A percentile compares a stretch with the other conserved stretches of the same genome.
Evolutionary conservation across 306 rosid species (phyloP).

Genomic region (Inga laurina): DNA sequence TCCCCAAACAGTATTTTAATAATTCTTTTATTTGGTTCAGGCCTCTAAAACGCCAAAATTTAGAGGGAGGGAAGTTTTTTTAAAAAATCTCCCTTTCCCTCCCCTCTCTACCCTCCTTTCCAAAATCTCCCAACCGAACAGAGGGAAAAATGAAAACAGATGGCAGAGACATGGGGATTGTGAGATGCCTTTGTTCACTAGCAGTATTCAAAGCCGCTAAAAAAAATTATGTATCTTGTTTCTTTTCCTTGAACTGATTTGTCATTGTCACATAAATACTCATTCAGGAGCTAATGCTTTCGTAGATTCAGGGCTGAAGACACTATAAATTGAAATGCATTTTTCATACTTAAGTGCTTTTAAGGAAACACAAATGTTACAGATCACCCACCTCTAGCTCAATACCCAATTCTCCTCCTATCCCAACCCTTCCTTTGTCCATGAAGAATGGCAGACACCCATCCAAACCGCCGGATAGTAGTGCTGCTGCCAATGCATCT

Average conservation of each 20-base stretch:
- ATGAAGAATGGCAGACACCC: slow-evolving; percentile 20
- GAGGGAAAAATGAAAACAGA: neutral
- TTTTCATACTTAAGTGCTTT: slow-evolving; percentile 24
- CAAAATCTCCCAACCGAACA: neutral
- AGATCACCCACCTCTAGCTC: slow-evolving; percentile 22
- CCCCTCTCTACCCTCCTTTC: neutral
- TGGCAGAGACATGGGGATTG: neutral
- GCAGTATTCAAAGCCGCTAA: neutral
- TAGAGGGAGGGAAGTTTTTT: too few species aligned
- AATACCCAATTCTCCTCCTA: slow-evolving; percentile 25
- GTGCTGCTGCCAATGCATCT: slow-evolving; percentile 29
- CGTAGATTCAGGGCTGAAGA: slow-evolving; percentile 17
- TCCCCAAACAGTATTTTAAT: too few species aligned
- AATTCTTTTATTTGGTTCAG: too few species aligned
- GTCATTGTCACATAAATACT: neutral
- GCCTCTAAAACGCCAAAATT: too few species aligned
- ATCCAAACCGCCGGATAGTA: neutral
- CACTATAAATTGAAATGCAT: slow-evolving; percentile 13
- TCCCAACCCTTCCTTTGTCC: slow-evolving; percentile 19
- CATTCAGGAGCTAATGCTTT: slow-evolving; percentile 22
- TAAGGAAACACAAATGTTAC: slow-evolving; percentile 31
- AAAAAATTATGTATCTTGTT: slow-evolving; percentile 12
- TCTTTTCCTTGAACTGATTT: slow-evolving; percentile 6
- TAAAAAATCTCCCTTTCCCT: neutral
- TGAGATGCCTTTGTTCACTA: neutral